Evolutionary conservation across 2,329 filamentous ascomycete species (phyloP), one percentile per base, ranked within the genome.

Genomic region (Myriangium duriaei): DNA sequence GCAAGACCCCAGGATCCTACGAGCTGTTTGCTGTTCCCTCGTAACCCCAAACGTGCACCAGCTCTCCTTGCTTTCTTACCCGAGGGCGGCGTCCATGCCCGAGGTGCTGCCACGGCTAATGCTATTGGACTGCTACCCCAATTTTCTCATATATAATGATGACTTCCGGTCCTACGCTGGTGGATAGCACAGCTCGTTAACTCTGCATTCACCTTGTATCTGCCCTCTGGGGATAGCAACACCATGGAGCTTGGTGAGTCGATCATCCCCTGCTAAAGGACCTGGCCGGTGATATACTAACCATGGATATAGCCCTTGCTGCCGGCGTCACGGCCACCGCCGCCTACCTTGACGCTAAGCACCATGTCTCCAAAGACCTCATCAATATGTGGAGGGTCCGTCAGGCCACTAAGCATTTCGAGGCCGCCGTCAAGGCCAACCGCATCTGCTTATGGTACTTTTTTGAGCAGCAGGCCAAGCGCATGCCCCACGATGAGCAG

Each of bases 341-440:
- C 29, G 66, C 68, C 11, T 82, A 83, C 47, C 60, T 81, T 31
- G 72, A 86, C 50, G 81, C 74, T 38, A 83, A 80, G 60, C 76
- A 71, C 48, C 73, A 81, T 52, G 52, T 86, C 34, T 54, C 59
- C 30, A 73, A 80, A 49, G 81, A 87, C 53, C 45, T 79, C 11
- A 47, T 51, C 0, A 48, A 49, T 5, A 54, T 81, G n/a, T 52
- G 60, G 10, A 57, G 58, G 9, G 42, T 60, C n/a, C 62, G 58
- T 24, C 57, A 54, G 19, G 58, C 60, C 7, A 57, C 61, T 36
- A 65, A 66, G 34, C 55, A 62, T 9, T 65, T 67, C 37, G 56
- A 57, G 4, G 61, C 13, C 38, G 33, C 35, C 42, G 71, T 63
- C 14, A 59, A 64, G 37, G 61, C 68, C 30, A 70, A 72, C 10